Conservation (phyloP, 305 asterid genomes). For the Fraxinus xanthoxyloides region DNA sequence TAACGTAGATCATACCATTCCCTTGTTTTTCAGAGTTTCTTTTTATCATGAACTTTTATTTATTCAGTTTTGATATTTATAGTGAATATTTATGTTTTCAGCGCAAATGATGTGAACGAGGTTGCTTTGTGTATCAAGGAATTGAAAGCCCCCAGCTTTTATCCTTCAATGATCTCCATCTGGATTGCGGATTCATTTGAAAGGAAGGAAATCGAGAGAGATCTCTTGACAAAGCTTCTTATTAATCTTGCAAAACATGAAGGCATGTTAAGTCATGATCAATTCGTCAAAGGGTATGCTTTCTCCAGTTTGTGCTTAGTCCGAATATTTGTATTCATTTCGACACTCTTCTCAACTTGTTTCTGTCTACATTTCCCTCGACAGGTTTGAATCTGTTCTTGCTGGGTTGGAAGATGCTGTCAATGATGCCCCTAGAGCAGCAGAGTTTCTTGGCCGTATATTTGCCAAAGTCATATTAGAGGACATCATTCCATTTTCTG, state of each 20-base stretch:
- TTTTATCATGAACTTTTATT: neutral
- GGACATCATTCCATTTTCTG: conserved; percentile 27
- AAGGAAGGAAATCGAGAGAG: conserved; percentile 52
- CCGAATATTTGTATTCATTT: neutral
- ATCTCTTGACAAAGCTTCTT: conserved; percentile 39
- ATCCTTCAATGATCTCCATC: conserved; percentile 46
- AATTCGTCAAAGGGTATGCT: conserved; percentile 40
- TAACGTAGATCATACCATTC: neutral
- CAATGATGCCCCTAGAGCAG: conserved; percentile 53
- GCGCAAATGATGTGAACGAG: conserved; percentile 48
- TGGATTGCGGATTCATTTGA: conserved; percentile 53
- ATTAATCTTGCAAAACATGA: conserved; percentile 37
- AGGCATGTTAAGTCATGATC: conserved; percentile 30
- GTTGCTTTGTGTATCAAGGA: conserved; percentile 45
- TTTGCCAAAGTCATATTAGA: conserved; percentile 36
- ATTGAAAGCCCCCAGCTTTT: conserved; percentile 40
- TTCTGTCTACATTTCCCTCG: neutral
- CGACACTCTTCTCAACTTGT: neutral
- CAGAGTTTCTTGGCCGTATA: conserved; percentile 45
- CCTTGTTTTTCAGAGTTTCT: neutral
- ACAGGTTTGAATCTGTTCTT: conserved; percentile 43
- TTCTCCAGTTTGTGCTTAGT: neutral
- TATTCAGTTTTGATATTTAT: neutral
- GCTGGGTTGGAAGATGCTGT: conserved; percentile 44
- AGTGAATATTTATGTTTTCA: conserved; percentile 18